Percentiles rank a stretch among this genome's conserved stretches.
Conservation (phyloP, 257 asterid species). For the Nicotiana knightiana region DNA sequence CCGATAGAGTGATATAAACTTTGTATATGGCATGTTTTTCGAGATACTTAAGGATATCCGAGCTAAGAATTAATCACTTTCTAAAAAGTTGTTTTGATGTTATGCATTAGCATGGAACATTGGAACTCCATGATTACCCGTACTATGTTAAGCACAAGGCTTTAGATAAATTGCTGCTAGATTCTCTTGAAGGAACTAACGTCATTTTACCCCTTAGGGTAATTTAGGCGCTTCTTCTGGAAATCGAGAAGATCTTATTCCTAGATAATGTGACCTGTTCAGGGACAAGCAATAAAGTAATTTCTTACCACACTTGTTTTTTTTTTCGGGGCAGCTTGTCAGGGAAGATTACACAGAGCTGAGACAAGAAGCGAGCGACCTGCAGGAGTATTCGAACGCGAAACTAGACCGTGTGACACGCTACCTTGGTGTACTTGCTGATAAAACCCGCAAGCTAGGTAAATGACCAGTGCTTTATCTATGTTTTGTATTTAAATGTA, state of each 20-base stretch:
- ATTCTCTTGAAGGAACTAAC: neutral
- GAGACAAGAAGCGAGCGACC: conserved; percentile 90
- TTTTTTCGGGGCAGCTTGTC: conserved; percentile 57
- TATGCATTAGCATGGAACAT: neutral
- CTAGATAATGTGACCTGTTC: neutral
- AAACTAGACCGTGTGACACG: conserved; percentile 92
- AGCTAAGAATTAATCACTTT: conserved; percentile 2
- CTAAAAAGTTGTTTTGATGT: neutral
- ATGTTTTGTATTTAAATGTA: neutral
- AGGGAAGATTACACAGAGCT: conserved; percentile 73
- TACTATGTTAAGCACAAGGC: neutral
- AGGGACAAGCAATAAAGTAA: neutral
- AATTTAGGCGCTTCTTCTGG: neutral
- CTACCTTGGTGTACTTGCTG: conserved; percentile 95
- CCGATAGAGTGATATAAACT: neutral
- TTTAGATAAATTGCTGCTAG: conserved; percentile 4
- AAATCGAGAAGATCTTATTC: neutral
- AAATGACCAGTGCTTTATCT: conserved; percentile 9
- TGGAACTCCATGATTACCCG: neutral
- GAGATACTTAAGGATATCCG: conserved; percentile 6
- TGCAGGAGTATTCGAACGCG: conserved; percentile 92
- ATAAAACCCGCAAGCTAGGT: conserved; percentile 87
- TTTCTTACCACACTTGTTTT: neutral
- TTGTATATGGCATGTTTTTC: neutral
- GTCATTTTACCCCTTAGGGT: neutral